Evolutionary conservation across 2,329 filamentous ascomycete genomes (phyloP).

Genomic region (Tolypocladium sp.): DNA sequence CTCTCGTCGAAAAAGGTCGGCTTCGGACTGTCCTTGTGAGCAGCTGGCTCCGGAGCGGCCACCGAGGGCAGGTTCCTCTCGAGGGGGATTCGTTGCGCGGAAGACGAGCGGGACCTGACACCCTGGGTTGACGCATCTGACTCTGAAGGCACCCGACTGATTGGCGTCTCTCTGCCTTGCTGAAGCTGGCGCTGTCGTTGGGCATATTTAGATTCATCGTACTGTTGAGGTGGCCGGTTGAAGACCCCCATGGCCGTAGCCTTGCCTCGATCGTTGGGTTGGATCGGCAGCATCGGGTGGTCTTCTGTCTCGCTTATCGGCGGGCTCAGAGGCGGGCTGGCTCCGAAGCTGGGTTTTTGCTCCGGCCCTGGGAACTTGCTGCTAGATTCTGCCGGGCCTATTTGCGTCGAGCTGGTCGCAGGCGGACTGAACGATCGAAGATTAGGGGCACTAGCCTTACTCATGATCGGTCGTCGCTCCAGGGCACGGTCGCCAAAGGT

Average conservation of each 20-base stretch:
- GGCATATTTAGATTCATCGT: conserved; percentile 78
- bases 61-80: conserved; percentile 21
- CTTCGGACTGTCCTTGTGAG: conserved; percentile 21
- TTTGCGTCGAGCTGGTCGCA: conserved; percentile 26
- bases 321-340: conserved; percentile 31
- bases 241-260: conserved; percentile 59
- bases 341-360: conserved; percentile 20
- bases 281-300: conserved; percentile 52
- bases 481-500: conserved; percentile 36
- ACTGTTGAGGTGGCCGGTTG: conserved; percentile 64
- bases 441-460: conserved; percentile 59
- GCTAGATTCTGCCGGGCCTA: conserved; percentile 26
- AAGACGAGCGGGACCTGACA: conserved; percentile 37
- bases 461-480: conserved; percentile 35
- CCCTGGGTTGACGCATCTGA: conserved; percentile 31
- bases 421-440: conserved; percentile 49
- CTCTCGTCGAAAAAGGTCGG: conserved; percentile 37
- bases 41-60: conserved; percentile 15
- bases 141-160: conserved; percentile 33
- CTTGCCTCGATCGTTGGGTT: conserved; percentile 71
- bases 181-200: conserved; percentile 77
- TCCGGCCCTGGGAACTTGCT: conserved; percentile 25
- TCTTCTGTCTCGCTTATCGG: conserved; percentile 67
- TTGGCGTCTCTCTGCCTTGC: conserved; percentile 58
- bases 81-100: conserved; percentile 25